These are phyloP conservation scores for Chromosphaera perkinsii DNA, from an alignment of 208 protist species.

Conservation along the genomic window DNA sequence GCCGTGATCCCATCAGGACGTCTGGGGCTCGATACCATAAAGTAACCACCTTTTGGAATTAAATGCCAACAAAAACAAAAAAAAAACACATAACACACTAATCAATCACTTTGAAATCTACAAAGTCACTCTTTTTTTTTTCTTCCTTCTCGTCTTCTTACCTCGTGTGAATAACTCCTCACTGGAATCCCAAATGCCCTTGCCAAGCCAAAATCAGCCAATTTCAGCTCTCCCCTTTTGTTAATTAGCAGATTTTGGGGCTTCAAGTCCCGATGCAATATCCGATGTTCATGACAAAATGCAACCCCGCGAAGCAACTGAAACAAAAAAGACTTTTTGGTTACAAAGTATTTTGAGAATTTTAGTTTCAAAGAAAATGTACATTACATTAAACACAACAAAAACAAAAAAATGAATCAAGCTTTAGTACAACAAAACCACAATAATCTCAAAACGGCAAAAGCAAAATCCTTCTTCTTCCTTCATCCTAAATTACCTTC, in stretches of 20 bases:
- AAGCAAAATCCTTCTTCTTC: too few species aligned
- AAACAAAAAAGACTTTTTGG: constrained; percentile 29
- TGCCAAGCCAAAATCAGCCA: constrained; percentile 83
- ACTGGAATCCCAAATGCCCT: constrained; percentile 92
- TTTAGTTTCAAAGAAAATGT: too few species aligned
- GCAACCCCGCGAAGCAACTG: constrained; percentile 37
- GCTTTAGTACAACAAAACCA: too few species aligned
- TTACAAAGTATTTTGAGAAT: too few species aligned
- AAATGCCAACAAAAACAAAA: not conserved
- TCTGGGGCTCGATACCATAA: constrained; percentile 99
- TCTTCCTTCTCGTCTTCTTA: too few species aligned
- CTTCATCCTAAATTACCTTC: constrained; percentile 2
- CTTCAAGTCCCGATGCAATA: constrained; percentile 44
- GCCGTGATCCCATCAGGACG: constrained; percentile 91
- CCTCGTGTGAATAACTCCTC: constrained; percentile 94
- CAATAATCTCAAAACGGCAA: too few species aligned
- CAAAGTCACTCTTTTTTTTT: too few species aligned
- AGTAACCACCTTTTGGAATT: constrained; percentile 74
- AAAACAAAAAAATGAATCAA: too few species aligned
- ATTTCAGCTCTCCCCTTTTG: constrained; percentile 28
- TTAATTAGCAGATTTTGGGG: constrained; percentile 42
- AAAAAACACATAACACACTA: constrained; percentile 7
- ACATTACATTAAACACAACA: too few species aligned
- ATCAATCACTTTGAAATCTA: not conserved
- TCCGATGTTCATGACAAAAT: constrained; percentile 35